Conservation (phyloP, 2,329 filamentous ascomycete species). For the Triangularia verruculosa region DNA sequence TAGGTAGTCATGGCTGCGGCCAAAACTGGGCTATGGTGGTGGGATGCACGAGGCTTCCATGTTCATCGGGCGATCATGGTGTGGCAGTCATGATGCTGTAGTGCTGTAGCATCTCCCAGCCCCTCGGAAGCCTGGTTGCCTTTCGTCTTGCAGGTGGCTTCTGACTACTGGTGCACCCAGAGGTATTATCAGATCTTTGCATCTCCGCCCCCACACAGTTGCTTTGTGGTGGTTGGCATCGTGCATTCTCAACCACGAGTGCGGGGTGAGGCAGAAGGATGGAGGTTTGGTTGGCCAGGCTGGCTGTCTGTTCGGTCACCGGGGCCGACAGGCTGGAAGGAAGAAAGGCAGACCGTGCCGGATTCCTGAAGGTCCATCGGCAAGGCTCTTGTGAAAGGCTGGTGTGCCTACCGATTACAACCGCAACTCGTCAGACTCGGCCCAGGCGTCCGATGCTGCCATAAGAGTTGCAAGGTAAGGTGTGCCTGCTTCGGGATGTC, state of each 20-base stretch:
- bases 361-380: not conserved
- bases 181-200: not conserved
- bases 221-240: not conserved
- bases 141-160: not conserved
- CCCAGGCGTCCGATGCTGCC: not conserved
- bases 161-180: not conserved
- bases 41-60: not conserved
- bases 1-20: not conserved
- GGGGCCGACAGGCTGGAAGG: not conserved
- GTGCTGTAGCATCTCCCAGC: not conserved
- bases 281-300: not conserved
- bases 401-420: not conserved
- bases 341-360: not conserved
- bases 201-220: not conserved
- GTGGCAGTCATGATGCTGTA: not conserved
- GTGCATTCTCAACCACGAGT: not conserved
- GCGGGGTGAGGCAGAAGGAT: not conserved
- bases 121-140: not conserved
- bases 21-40: not conserved
- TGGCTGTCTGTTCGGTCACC: not conserved
- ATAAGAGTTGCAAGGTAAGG: not conserved
- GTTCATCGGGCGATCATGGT: not conserved
- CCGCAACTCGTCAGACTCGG: not conserved
- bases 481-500: not conserved
- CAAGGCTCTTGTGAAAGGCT: not conserved